Percentiles rank a stretch among this genome's conserved stretches.
Conservation (phyloP, 768 basidiomycete species). For the Phanerochaete sordida region DNA sequence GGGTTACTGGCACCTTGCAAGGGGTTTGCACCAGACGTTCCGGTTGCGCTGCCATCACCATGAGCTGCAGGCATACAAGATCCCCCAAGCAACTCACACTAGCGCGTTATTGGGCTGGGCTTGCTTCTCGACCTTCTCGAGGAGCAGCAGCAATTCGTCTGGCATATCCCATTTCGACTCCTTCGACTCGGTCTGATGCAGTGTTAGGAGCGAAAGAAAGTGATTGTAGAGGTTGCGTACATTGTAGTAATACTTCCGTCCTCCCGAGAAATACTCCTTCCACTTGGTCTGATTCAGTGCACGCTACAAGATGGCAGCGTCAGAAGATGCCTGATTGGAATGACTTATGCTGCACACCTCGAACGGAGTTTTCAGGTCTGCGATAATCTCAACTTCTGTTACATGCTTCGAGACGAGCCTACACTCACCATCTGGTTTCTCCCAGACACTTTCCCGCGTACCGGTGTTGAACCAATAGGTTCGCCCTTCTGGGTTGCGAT, state of each 20-base stretch:
- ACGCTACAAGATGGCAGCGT: slow-evolving; percentile 40
- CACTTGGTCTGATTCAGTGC: slow-evolving; percentile 89
- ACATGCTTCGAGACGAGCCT: neutral
- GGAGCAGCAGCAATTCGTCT: slow-evolving; percentile 79
- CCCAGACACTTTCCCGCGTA: slow-evolving; percentile 93
- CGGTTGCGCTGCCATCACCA: slow-evolving; percentile 8
- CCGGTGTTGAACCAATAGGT: slow-evolving; percentile 95
- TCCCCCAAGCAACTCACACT: slow-evolving; percentile 11
- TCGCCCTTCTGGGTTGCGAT: slow-evolving; percentile 94
- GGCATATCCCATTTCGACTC: slow-evolving; percentile 99
- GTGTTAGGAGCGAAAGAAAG: slow-evolving; percentile 1
- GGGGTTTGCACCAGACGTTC: slow-evolving; percentile 15
- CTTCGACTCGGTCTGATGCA: slow-evolving; percentile 69
- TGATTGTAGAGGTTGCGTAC: slow-evolving; percentile 35
- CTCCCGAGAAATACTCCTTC: slow-evolving; percentile 95
- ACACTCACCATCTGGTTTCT: slow-evolving; percentile 86
- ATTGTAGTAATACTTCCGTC: slow-evolving; percentile 89
- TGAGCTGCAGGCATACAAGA: neutral
- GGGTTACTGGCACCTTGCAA: slow-evolving; percentile 53
- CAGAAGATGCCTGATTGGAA: neutral
- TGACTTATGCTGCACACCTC: slow-evolving; percentile 51
- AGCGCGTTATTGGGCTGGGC: slow-evolving; percentile 34
- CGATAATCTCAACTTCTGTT: neutral
- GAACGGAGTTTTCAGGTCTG: slow-evolving; percentile 88
- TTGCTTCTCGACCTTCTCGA: slow-evolving; percentile 77